A percentile compares a stretch with the other conserved stretches of the same genome.
Evolutionary conservation across 805 yeast genomes (phyloP).

Genomic region (Helenozyma baotianmanensis): DNA sequence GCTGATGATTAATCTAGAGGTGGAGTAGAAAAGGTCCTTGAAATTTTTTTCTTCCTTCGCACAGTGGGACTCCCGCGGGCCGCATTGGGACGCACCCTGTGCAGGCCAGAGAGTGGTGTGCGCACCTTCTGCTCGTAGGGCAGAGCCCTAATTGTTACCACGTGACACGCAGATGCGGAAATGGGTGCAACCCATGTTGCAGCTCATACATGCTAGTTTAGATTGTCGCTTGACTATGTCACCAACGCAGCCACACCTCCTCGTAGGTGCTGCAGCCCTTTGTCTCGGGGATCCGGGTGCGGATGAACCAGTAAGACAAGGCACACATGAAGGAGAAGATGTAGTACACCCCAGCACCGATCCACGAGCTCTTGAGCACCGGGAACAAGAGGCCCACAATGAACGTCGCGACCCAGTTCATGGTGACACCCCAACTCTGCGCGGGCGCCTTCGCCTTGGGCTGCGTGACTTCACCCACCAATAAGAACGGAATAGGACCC

Average conservation of each 20-base stretch:
- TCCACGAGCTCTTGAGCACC: conserved; percentile 44
- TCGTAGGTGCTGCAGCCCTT: conserved; percentile 58
- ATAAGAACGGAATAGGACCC: conserved; percentile 92
- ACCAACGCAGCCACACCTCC: conserved; percentile 58
- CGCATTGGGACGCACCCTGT: neutral
- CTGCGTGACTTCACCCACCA: conserved; percentile 87
- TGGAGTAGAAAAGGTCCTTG: conserved; percentile 8
- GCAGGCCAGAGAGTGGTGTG: conserved; percentile 1
- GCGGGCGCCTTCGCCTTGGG: conserved; percentile 75
- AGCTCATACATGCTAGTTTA: too few relatives aligned
- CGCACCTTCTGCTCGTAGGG: conserved; percentile 2
- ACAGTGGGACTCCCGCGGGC: conserved; percentile 7
- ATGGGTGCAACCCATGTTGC: too few relatives aligned
- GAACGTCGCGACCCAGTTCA: conserved; percentile 91
- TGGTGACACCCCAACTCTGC: conserved; percentile 86
- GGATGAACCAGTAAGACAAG: conserved; percentile 45
- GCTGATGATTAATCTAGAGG: conserved; percentile 17
- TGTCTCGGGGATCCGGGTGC: conserved; percentile 64
- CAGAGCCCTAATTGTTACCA: conserved; percentile 11
- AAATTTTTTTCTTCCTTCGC: conserved; percentile 13
- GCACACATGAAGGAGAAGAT: conserved; percentile 61
- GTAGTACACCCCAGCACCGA: conserved; percentile 79
- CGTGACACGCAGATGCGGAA: conserved; percentile 7
- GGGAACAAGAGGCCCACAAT: conserved; percentile 81
- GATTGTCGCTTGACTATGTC: too few relatives aligned